phyloP scores from a whole-genome alignment of 2,329 filamentous ascomycete genomes.

The Penicillium sp. region DNA sequence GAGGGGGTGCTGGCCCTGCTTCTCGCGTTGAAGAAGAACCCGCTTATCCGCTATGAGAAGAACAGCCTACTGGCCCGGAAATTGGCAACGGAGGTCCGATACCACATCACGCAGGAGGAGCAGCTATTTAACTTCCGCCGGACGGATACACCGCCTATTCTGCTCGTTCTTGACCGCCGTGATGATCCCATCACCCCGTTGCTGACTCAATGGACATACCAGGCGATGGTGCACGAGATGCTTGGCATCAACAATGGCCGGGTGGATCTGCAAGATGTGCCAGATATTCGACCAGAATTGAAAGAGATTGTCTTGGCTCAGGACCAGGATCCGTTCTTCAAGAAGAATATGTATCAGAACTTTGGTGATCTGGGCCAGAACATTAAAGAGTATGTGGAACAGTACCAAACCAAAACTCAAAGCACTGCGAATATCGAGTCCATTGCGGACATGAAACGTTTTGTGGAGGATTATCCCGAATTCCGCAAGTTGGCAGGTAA shows the following conservation, averaged over 20 bases:
- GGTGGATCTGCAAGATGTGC: conserved; percentile 80
- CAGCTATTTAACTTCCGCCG: conserved; percentile 95
- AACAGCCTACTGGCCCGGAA: conserved; percentile 90
- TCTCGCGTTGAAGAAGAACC: conserved; percentile 92
- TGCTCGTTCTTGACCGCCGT: conserved; percentile 84
- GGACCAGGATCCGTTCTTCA: conserved; percentile 98
- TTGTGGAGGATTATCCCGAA: conserved; percentile 97
- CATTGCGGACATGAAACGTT: conserved; percentile 97
- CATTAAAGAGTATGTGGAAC: conserved; percentile 98
- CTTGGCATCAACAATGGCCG: conserved; percentile 93
- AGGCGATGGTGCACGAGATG: conserved; percentile 98
- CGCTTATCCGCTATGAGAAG: conserved; percentile 87
- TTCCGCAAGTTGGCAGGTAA: conserved; percentile 96
- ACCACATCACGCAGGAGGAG: conserved; percentile 91
- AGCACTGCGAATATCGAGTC: conserved; percentile 95
- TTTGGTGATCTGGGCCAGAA: conserved; percentile 94
- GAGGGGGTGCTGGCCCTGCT: conserved; percentile 84
- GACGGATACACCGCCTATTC: conserved; percentile 88
- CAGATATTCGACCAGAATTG: conserved; percentile 79
- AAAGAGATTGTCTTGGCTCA: conserved; percentile 93
- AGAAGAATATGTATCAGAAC: conserved; percentile 98
- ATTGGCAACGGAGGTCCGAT: conserved; percentile 85
- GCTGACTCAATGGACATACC: conserved; percentile 97
- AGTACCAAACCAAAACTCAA: conserved; percentile 97
- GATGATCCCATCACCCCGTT: conserved; percentile 94